These are phyloP conservation scores for Arctostaphylos glauca DNA, from an alignment of 148 eudicot species.

Conservation along the genomic window DNA sequence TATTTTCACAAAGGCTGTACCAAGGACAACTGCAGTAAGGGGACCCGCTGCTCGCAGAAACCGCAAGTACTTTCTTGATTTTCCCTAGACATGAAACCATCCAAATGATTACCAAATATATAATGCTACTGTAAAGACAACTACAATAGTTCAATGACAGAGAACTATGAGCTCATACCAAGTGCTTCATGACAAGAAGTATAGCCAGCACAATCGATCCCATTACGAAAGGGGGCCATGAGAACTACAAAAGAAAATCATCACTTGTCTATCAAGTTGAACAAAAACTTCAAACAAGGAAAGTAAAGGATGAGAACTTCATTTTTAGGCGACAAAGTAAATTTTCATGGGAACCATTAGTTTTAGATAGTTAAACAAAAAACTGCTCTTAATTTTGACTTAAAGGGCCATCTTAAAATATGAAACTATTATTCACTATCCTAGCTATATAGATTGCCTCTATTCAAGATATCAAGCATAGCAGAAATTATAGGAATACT, in stretches of 20 bases:
- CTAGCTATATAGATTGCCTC: background rate
- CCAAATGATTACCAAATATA: background rate
- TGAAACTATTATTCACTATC: background rate
- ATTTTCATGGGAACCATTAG: background rate
- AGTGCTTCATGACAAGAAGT: constrained; percentile 80
- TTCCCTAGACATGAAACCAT: constrained; percentile 55
- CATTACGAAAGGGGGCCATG: constrained; percentile 90
- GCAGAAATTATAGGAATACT: background rate
- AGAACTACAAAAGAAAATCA: constrained; percentile 61
- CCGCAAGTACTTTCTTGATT: constrained; percentile 69
- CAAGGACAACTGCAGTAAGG: constrained; percentile 87
- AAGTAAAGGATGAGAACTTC: background rate
- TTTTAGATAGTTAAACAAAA: background rate
- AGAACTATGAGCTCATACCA: constrained; percentile 47
- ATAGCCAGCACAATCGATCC: constrained; percentile 79
- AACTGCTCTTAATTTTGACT: background rate
- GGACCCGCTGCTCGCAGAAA: constrained; percentile 92
- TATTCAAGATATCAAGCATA: background rate
- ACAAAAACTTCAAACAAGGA: no score
- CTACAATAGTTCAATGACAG: background rate
- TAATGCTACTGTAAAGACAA: background rate
- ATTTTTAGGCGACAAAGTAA: constrained; percentile 5
- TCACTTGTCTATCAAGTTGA: background rate
- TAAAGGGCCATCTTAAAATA: background rate
- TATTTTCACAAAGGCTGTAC: constrained; percentile 75